Percentiles rank a stretch among this genome's conserved stretches.
Evolutionary conservation across 345 rosid genomes (phyloP).

Genomic region (Brassica incana): DNA sequence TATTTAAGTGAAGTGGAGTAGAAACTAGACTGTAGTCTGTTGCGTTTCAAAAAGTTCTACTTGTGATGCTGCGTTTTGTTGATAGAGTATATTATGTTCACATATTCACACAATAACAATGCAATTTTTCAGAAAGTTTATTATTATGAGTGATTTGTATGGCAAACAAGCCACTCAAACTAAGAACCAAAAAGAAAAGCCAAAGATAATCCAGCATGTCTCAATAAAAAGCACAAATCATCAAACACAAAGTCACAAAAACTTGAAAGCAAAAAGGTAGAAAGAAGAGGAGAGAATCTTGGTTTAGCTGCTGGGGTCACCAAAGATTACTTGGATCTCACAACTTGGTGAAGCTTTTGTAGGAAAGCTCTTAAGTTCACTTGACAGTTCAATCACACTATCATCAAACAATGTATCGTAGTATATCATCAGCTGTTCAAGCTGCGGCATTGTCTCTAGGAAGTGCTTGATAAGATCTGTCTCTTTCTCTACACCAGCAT

Average conservation of each 20-base stretch:
- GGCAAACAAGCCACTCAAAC: not conserved
- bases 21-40: not conserved
- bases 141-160: not conserved
- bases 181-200: not conserved
- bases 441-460: slow-evolving; percentile 21
- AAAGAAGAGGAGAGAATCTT: not conserved
- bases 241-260: not conserved
- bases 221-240: slow-evolving; percentile 4
- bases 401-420: not conserved
- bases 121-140: slow-evolving; percentile 11
- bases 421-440: not conserved
- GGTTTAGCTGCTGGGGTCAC: slow-evolving; percentile 4
- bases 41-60: not conserved
- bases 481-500: not conserved
- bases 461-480: slow-evolving; percentile 1
- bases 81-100: too few relatives aligned
- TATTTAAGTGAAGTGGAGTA: not conserved
- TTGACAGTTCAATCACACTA: not conserved
- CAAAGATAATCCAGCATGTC: not conserved
- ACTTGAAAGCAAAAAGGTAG: not conserved
- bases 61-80: not conserved
- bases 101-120: not conserved
- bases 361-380: not conserved
- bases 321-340: not conserved
- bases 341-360: slow-evolving; percentile 15